Evolutionary conservation across 1,284 basidiomycete genomes (phyloP).

Genomic region (Trichosporon asahii): DNA sequence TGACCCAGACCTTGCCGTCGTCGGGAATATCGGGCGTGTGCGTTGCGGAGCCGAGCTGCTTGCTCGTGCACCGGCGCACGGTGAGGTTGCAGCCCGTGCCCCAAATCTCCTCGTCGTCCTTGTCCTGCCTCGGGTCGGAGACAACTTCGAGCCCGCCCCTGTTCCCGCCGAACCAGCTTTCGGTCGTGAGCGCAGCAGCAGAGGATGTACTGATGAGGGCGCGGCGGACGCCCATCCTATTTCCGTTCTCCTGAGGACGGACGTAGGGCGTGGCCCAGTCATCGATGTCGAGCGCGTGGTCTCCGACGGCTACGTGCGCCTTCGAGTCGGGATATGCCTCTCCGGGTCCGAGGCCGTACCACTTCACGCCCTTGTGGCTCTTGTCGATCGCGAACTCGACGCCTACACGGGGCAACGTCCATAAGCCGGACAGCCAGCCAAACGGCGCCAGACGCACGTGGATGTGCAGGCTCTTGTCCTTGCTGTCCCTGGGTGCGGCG

Average conservation of each 20-base stretch:
- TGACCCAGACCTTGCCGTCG: slow-evolving; percentile 24
- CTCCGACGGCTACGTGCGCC: slow-evolving; percentile 13
- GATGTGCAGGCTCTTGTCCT: not conserved
- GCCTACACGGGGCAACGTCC: slow-evolving; percentile 23
- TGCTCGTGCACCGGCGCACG: slow-evolving; percentile 25
- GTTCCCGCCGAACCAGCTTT: slow-evolving; percentile 11
- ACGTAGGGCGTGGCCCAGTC: slow-evolving; percentile 27
- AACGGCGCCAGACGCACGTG: slow-evolving; percentile 10
- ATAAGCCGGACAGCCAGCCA: slow-evolving; percentile 18
- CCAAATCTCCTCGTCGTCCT: not conserved
- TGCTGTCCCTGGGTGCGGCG: not conserved
- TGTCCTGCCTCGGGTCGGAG: not conserved
- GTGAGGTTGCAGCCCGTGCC: slow-evolving; percentile 16
- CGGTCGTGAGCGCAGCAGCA: not conserved
- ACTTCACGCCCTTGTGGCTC: slow-evolving; percentile 12
- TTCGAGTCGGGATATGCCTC: slow-evolving; percentile 25
- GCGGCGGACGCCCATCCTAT: slow-evolving; percentile 18
- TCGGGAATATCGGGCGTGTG: slow-evolving; percentile 24
- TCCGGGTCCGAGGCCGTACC: slow-evolving; percentile 22
- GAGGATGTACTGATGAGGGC: slow-evolving; percentile 7
- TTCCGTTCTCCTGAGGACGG: slow-evolving; percentile 27
- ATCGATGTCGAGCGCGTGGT: slow-evolving; percentile 20
- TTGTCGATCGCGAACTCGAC: slow-evolving; percentile 21
- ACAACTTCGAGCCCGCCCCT: slow-evolving; percentile 1
- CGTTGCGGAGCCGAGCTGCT: slow-evolving; percentile 21